Evolutionary conservation across 139 green algal species (phyloP).

Genomic region (Pedinophyceae sp.): DNA sequence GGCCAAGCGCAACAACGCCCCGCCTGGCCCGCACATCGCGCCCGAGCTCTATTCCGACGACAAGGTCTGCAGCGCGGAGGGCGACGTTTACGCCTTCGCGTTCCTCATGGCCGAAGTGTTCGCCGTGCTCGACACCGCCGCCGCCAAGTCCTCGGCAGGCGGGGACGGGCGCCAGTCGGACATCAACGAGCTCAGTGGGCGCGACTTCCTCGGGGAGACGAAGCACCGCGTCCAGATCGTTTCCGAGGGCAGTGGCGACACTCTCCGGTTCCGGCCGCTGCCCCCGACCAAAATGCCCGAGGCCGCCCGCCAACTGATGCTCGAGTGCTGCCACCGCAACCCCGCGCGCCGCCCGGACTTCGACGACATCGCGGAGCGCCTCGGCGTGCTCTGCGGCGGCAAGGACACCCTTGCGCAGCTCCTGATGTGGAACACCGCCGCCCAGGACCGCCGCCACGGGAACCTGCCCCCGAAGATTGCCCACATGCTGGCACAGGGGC

Average conservation of each 20-base stretch:
- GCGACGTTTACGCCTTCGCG: conserved; percentile 7
- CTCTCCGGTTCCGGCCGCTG: neutral
- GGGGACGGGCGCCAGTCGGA: no score
- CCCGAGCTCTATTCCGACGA: no score
- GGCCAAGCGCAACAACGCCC: no score
- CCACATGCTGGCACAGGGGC: no score
- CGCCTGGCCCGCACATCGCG: no score
- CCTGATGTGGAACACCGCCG: neutral
- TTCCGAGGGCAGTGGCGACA: neutral
- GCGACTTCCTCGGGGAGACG: no score
- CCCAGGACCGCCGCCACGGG: no score
- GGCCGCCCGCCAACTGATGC: neutral
- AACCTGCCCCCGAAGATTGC: neutral
- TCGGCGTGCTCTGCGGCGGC: neutral
- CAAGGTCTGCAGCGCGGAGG: no score
- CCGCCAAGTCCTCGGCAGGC: no score
- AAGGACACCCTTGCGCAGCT: neutral
- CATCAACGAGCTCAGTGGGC: no score
- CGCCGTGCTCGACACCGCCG: no score
- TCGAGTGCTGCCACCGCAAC: conserved; percentile 4
- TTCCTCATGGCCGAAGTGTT: conserved; percentile 2
- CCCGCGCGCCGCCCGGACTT: conserved; percentile 2
- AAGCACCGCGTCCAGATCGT: conserved; percentile 3
- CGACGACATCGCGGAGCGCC: conserved; percentile 1
- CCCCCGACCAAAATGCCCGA: neutral